These are phyloP conservation scores for Pythium oligandrum DNA, from an alignment of 352 stramenopile species.

Conservation along the genomic window DNA sequence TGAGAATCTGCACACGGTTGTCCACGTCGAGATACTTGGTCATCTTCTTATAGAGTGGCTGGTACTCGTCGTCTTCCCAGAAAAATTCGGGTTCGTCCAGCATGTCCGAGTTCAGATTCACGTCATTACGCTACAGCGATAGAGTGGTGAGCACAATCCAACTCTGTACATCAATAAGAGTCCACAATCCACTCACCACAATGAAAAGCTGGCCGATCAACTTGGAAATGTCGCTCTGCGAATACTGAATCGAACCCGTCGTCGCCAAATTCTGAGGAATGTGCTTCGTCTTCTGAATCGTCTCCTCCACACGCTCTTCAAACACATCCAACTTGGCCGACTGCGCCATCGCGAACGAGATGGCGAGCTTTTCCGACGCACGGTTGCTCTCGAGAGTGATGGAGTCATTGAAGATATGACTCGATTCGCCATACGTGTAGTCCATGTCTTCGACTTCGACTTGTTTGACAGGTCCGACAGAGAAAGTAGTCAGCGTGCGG, in stretches of 20 bases:
- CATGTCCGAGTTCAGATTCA: slow-evolving; percentile 94
- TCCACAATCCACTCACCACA: slow-evolving; percentile 29
- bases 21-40: slow-evolving; percentile 92
- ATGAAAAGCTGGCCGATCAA: slow-evolving; percentile 90
- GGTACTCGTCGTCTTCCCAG: slow-evolving; percentile 91
- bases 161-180: neutral
- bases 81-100: slow-evolving; percentile 93
- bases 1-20: slow-evolving; percentile 90
- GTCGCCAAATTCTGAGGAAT: slow-evolving; percentile 86
- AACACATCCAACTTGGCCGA: slow-evolving; percentile 92
- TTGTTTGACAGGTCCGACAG: slow-evolving; percentile 67
- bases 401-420: slow-evolving; percentile 71
- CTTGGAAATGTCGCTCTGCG: slow-evolving; percentile 63
- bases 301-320: slow-evolving; percentile 86
- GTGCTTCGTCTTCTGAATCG: slow-evolving; percentile 85
- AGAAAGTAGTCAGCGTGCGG: slow-evolving; percentile 48
- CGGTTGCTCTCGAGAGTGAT: slow-evolving; percentile 79
- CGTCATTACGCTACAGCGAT: slow-evolving; percentile 67
- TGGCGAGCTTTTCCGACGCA: slow-evolving; percentile 86
- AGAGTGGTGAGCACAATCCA: too few relatives aligned
- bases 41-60: slow-evolving; percentile 90
- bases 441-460: slow-evolving; percentile 89
- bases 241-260: slow-evolving; percentile 1
- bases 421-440: slow-evolving; percentile 74
- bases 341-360: slow-evolving; percentile 92